Percentiles rank a stretch among this genome's conserved stretches.
phyloP scores from a whole-genome alignment of 2,329 filamentous ascomycete species.

The Calonectria naviculata region DNA sequence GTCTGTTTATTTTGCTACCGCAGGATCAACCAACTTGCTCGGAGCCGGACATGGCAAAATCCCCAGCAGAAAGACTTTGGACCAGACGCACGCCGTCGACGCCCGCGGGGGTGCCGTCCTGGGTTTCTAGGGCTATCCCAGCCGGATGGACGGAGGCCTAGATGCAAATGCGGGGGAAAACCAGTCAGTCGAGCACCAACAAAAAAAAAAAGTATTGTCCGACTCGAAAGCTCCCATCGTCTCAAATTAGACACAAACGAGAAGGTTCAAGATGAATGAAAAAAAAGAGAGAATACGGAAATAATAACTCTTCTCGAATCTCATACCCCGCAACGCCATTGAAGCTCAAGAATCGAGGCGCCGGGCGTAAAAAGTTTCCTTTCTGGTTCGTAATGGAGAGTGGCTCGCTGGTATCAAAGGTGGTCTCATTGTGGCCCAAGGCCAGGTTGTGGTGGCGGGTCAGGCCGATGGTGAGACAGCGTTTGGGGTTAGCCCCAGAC shows the following conservation, averaged over 20 bases:
- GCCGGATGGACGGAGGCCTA: constrained; percentile 38
- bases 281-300: not conserved
- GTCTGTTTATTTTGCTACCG: constrained; percentile 16
- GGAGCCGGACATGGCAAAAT: constrained; percentile 29
- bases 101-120: constrained; percentile 26
- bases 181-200: constrained; percentile 22
- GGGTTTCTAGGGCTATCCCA: constrained; percentile 35
- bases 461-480: constrained; percentile 29
- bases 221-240: constrained; percentile 26
- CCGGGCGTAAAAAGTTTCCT: not conserved
- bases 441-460: constrained; percentile 21
- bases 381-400: not conserved
- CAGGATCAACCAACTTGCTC: constrained; percentile 33
- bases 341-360: not conserved
- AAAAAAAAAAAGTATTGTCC: constrained; percentile 20
- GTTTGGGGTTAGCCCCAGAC: constrained; percentile 25
- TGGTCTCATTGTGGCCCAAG: constrained; percentile 9
- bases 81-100: constrained; percentile 21
- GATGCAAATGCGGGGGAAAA: constrained; percentile 40
- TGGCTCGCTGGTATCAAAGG: not conserved
- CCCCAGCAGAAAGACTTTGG: constrained; percentile 26
- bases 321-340: not conserved
- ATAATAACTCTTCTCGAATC: not conserved
- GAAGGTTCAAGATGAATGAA: not conserved
- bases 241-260: not conserved